phyloP scores from a whole-genome alignment of 2,329 filamentous ascomycete species.

The Alternaria novae-zelandiae region DNA sequence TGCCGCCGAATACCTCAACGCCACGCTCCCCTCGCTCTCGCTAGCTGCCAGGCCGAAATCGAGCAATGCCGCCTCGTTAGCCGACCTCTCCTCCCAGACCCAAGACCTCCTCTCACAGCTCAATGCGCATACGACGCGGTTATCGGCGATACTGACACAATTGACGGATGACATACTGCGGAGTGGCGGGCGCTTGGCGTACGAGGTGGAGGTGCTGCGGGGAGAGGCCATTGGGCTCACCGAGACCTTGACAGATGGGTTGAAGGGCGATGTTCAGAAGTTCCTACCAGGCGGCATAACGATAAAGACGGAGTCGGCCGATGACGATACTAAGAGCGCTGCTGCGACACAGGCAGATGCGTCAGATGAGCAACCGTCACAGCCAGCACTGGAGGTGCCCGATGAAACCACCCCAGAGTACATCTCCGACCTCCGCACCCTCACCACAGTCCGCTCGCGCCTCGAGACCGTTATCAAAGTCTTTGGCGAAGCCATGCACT shows the following conservation, averaged over 20 bases:
- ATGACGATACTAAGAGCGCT: slow-evolving; percentile 7
- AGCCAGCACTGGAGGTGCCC: neutral
- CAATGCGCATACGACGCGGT: slow-evolving; percentile 82
- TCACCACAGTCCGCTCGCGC: slow-evolving; percentile 81
- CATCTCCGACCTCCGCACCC: slow-evolving; percentile 79
- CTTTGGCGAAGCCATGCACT: slow-evolving; percentile 96
- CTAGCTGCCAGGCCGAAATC: slow-evolving; percentile 51
- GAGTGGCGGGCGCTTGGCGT: slow-evolving; percentile 85
- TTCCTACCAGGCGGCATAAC: slow-evolving; percentile 66
- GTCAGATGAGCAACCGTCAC: neutral
- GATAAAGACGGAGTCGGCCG: slow-evolving; percentile 10
- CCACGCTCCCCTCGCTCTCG: slow-evolving; percentile 72
- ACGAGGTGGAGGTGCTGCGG: slow-evolving; percentile 92
- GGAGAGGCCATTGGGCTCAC: slow-evolving; percentile 83
- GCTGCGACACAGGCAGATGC: neutral
- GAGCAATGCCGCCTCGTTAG: slow-evolving; percentile 63
- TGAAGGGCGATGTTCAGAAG: slow-evolving; percentile 73
- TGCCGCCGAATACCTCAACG: slow-evolving; percentile 83
- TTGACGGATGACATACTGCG: slow-evolving; percentile 94
- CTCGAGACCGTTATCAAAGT: slow-evolving; percentile 88
- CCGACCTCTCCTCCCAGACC: slow-evolving; percentile 80
- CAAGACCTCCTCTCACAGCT: slow-evolving; percentile 86
- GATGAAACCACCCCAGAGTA: slow-evolving; percentile 52
- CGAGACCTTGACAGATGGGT: slow-evolving; percentile 75
- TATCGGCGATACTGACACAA: slow-evolving; percentile 82